Base-by-base conservation (phyloP, 2,329 filamentous ascomycete genomes). In the Mycosphaerella sp. region DNA sequence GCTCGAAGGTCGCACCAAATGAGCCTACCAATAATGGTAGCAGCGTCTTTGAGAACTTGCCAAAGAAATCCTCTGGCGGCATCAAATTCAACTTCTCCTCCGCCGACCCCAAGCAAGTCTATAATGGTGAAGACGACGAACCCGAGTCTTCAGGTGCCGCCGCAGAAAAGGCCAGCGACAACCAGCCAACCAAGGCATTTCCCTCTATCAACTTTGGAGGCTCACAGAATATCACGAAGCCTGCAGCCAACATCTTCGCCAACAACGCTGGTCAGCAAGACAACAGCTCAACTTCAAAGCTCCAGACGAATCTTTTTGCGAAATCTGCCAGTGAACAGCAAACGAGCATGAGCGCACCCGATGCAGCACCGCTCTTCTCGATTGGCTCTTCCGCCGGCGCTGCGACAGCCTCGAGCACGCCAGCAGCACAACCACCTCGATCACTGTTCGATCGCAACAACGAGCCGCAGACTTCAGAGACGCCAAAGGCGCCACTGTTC, bases 311-410 rank as follows among this genome's bases (percentile, higher is more conserved):
- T 45, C 40, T 32, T 9, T 55, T 55, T 44, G 42, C 42, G 27
- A 32, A 42, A 10, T 49, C 30, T 39, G 39, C 46, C 6, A 39
- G 45, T 34, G 56, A 61, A 36, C 57, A 63, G 32, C 58, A 64
- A 44, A 60, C 59, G 17, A 59, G 58, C 35, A 64, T 62, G 61
- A 49, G 51, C n/a, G 65, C 57, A 12, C 58, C 61, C 6, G 49
- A 50, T 30, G 59, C 46, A 27, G 62, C 56, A 41, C 56, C 44
- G 45, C 30, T 54, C 16, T 49, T 52, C 34, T 39, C 51, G 10
- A 41, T 28, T 18, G 39, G 44, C 27, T 43, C 50, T 18, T 34
- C 21, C 25, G 44, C 53, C 36, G 44, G 49, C 10, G 41, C 48
- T 30, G 25, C 21, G n/a, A 36, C 52, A 35, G 44, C 49, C 12